Evolutionary conservation across 129 eudicot genomes (phyloP), one percentile per base, ranked within the genome.

Genomic region (Chrysanthemum seticuspe): DNA sequence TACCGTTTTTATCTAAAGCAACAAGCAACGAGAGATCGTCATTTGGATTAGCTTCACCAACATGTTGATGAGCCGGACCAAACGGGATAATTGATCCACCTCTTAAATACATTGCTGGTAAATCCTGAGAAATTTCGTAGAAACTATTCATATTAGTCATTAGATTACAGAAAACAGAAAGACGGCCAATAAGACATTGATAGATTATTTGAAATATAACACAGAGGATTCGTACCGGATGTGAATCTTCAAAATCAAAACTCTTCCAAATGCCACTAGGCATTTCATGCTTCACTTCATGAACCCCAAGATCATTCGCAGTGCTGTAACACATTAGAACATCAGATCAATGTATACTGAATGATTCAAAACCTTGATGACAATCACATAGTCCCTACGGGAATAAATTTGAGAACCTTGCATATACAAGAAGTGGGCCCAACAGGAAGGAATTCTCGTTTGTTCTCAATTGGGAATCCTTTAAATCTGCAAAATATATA

Each of bases 21-120:
- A 95, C 91, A 18, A 95, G 83, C 76, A 95, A 80, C 5, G 85
- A 65, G 64, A 95, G 58, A 65, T 95, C 99, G 76, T 94, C 99
- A 15, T 76, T 81, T 64, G 78, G 82, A 51, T 82, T 87, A 67
- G 94, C 94, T 90, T 94, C 87, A 82, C 91, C 89, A 44, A 83
- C 89, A 80, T 88, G 88, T 83, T 94, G 99, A 83, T 84, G 73
- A 65, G 82, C 85, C 60, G 89, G 94, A 76, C 86, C 87, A 67
- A 83, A 50, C 27, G 99, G 96, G 84, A 95, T 86, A 36, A 95
- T 88, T 13, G 97, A 95, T 84, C 99, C 99, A 64, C 96, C 99
- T 73, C 57, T 75, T 23, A 90, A 81, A 80, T 88, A 95, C 25
- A 95, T 50, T 56, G 88, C 93, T 23, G 97, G 99, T 76, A 95